Evolutionary conservation across 179 eudicot genomes (phyloP).

Genomic region (Vitellaria paradoxa): DNA sequence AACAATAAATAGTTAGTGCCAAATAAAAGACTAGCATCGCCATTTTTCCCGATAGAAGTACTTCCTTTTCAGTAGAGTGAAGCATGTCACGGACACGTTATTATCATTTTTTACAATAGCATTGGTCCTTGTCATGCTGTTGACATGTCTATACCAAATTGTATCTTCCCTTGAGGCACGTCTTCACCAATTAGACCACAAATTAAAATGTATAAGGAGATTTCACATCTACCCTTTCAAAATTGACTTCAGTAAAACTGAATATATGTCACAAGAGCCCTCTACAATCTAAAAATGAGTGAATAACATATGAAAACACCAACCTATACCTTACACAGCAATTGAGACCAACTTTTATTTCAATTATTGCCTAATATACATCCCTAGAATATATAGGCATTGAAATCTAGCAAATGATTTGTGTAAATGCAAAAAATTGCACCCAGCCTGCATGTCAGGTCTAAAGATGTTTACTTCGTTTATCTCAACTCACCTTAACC

Average conservation of each 20-base stretch:
- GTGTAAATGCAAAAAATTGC: neutral
- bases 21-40: neutral
- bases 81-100: neutral
- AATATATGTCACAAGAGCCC: slow-evolving; percentile 5
- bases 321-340: neutral
- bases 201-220: neutral
- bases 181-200: neutral
- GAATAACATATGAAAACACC: slow-evolving; percentile 2
- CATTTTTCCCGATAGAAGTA: neutral
- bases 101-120: neutral
- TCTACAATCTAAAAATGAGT: neutral
- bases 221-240: neutral
- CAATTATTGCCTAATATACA: neutral
- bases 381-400: neutral
- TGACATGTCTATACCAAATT: slow-evolving; percentile 3
- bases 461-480: neutral
- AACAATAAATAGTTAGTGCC: neutral
- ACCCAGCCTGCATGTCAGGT: neutral
- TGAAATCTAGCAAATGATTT: neutral
- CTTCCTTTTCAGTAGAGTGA: neutral
- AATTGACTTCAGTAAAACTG: neutral
- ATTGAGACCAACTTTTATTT: neutral
- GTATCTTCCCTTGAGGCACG: neutral
- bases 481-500: slow-evolving; percentile 57
- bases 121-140: neutral